A percentile compares a stretch with the other conserved stretches of the same genome.
These are phyloP conservation scores for Globisporangium sylvaticum DNA, from an alignment of 352 stramenopile genomes.

Conservation along the genomic window DNA sequence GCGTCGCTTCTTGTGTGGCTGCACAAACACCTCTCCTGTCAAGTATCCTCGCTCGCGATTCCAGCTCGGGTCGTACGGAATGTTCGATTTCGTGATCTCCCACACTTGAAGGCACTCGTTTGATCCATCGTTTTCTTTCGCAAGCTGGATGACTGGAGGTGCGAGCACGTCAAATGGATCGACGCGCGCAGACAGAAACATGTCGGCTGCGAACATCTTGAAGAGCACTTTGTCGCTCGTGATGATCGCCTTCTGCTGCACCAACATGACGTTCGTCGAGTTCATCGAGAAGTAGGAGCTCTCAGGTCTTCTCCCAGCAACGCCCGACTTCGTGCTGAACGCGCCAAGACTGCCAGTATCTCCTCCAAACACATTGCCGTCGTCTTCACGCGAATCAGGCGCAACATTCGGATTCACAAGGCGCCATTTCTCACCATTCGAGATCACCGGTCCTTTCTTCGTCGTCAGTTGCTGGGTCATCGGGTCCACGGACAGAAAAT, in stretches of 20 bases:
- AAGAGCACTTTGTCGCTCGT: conserved; percentile 77
- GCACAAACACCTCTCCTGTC: conserved; percentile 63
- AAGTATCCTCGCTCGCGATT: conserved; percentile 79
- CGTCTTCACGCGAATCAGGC: conserved; percentile 20
- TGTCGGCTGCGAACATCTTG: conserved; percentile 57
- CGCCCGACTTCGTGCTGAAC: not conserved
- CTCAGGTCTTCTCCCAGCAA: conserved; percentile 5
- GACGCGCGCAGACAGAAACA: conserved; percentile 41
- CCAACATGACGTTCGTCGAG: conserved; percentile 39
- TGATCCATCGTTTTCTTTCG: conserved; percentile 43
- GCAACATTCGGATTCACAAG: conserved; percentile 55
- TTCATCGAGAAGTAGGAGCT: conserved; percentile 40
- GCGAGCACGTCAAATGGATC: conserved; percentile 28
- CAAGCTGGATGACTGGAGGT: conserved; percentile 32
- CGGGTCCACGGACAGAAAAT: conserved; percentile 71
- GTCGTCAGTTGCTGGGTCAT: conserved; percentile 49
- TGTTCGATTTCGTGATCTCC: conserved; percentile 85
- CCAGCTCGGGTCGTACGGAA: conserved; percentile 83
- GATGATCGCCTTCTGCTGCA: conserved; percentile 52
- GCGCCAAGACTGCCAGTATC: not conserved
- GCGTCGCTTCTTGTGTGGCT: conserved; percentile 40
- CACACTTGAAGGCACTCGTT: conserved; percentile 63
- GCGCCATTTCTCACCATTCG: conserved; percentile 76
- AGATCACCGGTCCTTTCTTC: conserved; percentile 76
- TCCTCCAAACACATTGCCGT: conserved; percentile 1